These are phyloP conservation scores for Hemerocallis citrina DNA, from an alignment of 106 monocot genomes.

Conservation along the genomic window DNA sequence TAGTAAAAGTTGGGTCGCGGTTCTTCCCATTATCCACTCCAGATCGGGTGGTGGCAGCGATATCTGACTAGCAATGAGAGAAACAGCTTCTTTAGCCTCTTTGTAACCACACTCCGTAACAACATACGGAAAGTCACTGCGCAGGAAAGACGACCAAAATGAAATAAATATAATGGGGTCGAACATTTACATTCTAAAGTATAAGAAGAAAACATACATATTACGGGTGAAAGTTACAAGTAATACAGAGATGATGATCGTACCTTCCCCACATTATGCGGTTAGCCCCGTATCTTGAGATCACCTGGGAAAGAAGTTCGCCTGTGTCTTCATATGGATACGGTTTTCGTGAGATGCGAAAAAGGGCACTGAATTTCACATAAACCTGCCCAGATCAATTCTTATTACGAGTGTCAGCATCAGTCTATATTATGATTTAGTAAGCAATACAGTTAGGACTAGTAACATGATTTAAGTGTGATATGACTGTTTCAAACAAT, in stretches of 20 bases:
- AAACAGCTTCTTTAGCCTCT: conserved; percentile 55
- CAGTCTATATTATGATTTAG: too few species aligned
- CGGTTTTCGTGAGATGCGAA: conserved; percentile 57
- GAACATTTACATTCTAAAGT: neutral
- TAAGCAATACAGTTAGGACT: too few species aligned
- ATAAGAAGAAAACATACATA: too few species aligned
- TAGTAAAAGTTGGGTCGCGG: conserved; percentile 34
- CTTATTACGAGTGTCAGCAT: too few species aligned
- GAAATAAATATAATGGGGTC: neutral
- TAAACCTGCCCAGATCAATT: conserved; percentile 51
- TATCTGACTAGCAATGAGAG: conserved; percentile 30
- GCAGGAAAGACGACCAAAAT: too few species aligned
- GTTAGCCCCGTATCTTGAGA: conserved; percentile 54
- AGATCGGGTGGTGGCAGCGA: conserved; percentile 34
- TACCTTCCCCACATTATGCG: conserved; percentile 94
- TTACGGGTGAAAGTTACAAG: too few species aligned
- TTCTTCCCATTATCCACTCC: conserved; percentile 78
- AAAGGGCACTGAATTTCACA: conserved; percentile 88
- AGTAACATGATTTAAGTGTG: too few species aligned
- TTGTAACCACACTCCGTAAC: conserved; percentile 73
- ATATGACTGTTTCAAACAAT: too few species aligned
- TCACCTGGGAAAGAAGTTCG: conserved; percentile 40
- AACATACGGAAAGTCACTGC: conserved; percentile 90
- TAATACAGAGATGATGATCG: neutral
- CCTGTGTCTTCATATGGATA: conserved; percentile 63